Conservation (phyloP, 2,329 filamentous ascomycete species). For the Annulohypoxylon truncatum region DNA sequence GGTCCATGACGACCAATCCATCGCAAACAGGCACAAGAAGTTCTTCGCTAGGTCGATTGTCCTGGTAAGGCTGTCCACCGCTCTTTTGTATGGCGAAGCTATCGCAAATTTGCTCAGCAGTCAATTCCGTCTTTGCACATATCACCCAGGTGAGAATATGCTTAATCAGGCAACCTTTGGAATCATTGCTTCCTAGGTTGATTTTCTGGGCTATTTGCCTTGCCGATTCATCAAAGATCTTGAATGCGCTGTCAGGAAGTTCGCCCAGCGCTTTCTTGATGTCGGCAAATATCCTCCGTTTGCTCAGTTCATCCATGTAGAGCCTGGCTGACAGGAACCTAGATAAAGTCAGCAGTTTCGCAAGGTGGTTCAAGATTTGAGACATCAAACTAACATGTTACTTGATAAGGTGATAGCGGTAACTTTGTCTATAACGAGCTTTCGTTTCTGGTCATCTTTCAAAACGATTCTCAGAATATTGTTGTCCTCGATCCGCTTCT, state of each 20-base stretch:
- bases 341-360: background rate
- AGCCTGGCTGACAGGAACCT: slow-evolving; percentile 6
- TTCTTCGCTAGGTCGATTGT: background rate
- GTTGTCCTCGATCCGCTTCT: slow-evolving; percentile 2
- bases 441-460: background rate
- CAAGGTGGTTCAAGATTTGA: background rate
- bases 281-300: background rate
- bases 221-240: background rate
- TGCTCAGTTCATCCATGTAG: background rate
- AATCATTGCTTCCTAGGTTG: background rate
- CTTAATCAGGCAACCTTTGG: background rate
- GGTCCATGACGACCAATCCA: slow-evolving; percentile 2
- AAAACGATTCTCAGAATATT: background rate
- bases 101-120: slow-evolving; percentile 4
- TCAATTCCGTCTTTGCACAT: background rate
- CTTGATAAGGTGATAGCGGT: background rate
- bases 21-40: background rate
- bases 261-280: background rate
- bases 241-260: background rate
- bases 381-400: slow-evolving; percentile 1
- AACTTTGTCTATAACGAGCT: background rate
- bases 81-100: background rate
- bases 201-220: slow-evolving; percentile 1
- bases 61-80: background rate
- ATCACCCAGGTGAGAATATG: slow-evolving; percentile 3